These are phyloP conservation scores for Pseudogymnoascus sp. DNA, from an alignment of 2,329 filamentous ascomycete species.

Conservation along the genomic window DNA sequence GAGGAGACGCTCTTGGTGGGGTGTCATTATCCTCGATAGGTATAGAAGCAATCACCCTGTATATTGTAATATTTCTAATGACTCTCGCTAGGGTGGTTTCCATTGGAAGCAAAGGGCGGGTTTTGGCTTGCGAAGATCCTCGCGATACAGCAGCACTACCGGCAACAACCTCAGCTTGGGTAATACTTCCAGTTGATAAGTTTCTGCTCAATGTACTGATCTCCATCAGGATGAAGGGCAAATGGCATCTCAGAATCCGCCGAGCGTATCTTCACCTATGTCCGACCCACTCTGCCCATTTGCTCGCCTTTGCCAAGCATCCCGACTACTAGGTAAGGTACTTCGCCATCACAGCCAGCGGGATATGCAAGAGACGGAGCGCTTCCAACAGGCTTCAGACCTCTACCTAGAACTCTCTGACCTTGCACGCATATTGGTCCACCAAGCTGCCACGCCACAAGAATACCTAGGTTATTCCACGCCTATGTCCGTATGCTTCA, in stretches of 20 bases:
- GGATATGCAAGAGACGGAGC: constrained; percentile 17
- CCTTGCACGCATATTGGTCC: constrained; percentile 20
- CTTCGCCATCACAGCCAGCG: constrained; percentile 25
- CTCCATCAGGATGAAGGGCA: constrained; percentile 30
- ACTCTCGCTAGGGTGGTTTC: constrained; percentile 22
- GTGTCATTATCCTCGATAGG: constrained; percentile 38
- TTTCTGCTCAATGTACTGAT: not conserved
- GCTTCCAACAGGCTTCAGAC: constrained; percentile 19
- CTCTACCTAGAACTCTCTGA: constrained; percentile 22
- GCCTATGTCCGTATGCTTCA: constrained; percentile 23
- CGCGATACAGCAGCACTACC: constrained; percentile 19
- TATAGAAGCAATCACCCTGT: constrained; percentile 16
- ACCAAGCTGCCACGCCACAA: constrained; percentile 18
- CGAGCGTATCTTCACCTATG: constrained; percentile 30
- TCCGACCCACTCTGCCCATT: constrained; percentile 40
- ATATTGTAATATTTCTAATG: not conserved
- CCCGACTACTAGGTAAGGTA: constrained; percentile 29
- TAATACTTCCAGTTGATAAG: constrained; percentile 14
- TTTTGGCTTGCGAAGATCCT: constrained; percentile 25
- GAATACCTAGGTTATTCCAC: constrained; percentile 22
- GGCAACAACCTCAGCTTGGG: constrained; percentile 33
- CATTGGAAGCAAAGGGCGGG: constrained; percentile 23
- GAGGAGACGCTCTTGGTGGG: constrained; percentile 40
- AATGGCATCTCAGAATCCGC: constrained; percentile 23
- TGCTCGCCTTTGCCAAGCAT: constrained; percentile 38